Evolutionary conservation across 2,329 filamentous ascomycete genomes (phyloP), one percentile per base, ranked within the genome.

Genomic region (Chrysosporium keratinophilum): DNA sequence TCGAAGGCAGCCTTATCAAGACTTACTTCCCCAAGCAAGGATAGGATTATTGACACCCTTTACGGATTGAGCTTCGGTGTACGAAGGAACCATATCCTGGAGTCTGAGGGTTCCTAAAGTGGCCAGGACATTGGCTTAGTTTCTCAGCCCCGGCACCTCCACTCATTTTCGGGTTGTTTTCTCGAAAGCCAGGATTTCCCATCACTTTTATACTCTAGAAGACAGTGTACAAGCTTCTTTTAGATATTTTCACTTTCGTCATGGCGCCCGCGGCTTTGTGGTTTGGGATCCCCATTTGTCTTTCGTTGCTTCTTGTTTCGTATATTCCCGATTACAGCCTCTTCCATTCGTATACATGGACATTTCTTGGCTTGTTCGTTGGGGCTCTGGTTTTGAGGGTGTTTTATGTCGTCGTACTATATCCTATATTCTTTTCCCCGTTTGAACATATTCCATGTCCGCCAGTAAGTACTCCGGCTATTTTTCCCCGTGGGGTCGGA

Each of bases 401-500:
- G 23, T 5, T 69, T 3, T 70, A 71, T 57, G 54, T 41, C 23
- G 62, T 78, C 0, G 48, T 82, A 9, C 60, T 85, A 42, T 84
- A 81, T 60, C 82, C 81, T 2, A 67, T 72, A 34, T 78, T 74
- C 56, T 69, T 84, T 56, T 81, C 76, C 39, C 80, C 80, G 2
- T 60, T 85, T 45, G 74, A 78, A 56, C 68, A 80, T 60, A 63
- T 85, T 33, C 81, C 81, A 3, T 67, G 71, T 11, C 77, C 79
- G 5, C 62, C 70, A 42, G 77, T 78, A 61, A 61, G 73, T 63
- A 23, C 28, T 19, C 1, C 34, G 14, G 28, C 5, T 12, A 33
- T 15, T 28, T 23, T n/a, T 17, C 34, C 6, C 23, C 9, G 9
- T 15, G 31, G 47, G 52, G 45, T 28, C 15, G 44, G 28, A 9